A percentile compares a stretch with the other conserved stretches of the same genome.
Conservation (phyloP, 768 basidiomycete species). For the Rhodotorula babjevae region DNA sequence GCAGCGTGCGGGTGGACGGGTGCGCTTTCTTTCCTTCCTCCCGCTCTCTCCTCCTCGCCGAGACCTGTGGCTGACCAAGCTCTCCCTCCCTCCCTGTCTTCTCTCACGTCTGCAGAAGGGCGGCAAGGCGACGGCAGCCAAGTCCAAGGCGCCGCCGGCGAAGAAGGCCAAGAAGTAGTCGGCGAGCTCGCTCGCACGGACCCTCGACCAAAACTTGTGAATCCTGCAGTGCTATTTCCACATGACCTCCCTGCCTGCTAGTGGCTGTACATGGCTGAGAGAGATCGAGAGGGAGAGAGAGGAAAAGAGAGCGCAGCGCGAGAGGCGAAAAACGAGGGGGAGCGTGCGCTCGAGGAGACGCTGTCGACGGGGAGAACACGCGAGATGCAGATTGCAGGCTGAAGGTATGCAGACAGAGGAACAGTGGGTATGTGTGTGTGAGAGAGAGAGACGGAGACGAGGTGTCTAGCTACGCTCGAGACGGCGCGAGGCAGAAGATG, state of each 20-base stretch:
- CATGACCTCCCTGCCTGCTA: too few relatives aligned
- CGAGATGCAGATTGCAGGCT: too few relatives aligned
- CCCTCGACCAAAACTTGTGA: neutral
- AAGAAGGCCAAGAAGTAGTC: slow-evolving; percentile 15
- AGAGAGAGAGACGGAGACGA: neutral
- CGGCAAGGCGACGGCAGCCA: slow-evolving; percentile 8
- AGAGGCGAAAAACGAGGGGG: neutral
- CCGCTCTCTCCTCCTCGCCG: neutral
- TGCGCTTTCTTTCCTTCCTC: neutral
- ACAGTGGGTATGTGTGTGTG: neutral
- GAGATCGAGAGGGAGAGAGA: too few relatives aligned
- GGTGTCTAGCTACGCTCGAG: neutral
- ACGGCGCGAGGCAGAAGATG: neutral
- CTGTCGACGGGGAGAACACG: neutral
- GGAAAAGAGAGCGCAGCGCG: too few relatives aligned
- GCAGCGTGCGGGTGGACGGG: slow-evolving; percentile 12
- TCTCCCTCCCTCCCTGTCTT: too few relatives aligned
- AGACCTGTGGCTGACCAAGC: neutral
- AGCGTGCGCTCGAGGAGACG: neutral
- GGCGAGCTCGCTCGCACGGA: too few relatives aligned
- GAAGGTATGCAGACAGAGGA: neutral
- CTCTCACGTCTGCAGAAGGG: neutral
- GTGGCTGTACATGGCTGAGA: too few relatives aligned
- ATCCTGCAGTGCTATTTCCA: neutral
- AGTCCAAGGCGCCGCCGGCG: slow-evolving; percentile 2